Evolutionary conservation across 345 rosid species (phyloP), one percentile per base, ranked within the genome.

Genomic region (Draba incana): DNA sequence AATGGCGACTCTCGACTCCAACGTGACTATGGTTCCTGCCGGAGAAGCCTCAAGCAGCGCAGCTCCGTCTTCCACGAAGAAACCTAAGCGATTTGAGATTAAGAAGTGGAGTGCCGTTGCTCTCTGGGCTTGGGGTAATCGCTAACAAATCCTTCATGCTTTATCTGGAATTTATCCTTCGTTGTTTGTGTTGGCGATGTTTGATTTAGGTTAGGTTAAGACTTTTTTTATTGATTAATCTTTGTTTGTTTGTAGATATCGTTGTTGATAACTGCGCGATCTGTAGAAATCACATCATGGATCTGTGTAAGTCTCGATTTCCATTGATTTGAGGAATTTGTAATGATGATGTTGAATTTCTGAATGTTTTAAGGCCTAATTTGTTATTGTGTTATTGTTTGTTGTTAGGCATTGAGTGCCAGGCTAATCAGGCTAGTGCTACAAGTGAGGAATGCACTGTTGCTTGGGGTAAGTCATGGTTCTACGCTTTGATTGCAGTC

Each of bases 181-280:
- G 56, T 39, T 39, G 58, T 20, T 47, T 61, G 8, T 25, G 2
- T 39, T 35, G 10, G 20, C 25, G 1, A 37, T 4, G 3, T 37
- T 3, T 2, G 3, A 12, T 25, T 35, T 30, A 57, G n/a, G 20
- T 55, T 10, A 42, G 9, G 0, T 63, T 33, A 5, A 11, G 64
- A 69, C 39, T 35, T 15, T 65, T 63, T 15, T 6, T 28, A 33
- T 47, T 60, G 25, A 16, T 33, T 51, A 24, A 54, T 45, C 9
- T 23, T 76, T 62, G 45, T 30, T 68, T 31, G 27, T 37, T 81
- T 58, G 79, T 78, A 91, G 99, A 91, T 80, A 91, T 91, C 60
- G 99, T 87, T 15, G 96, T 94, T 3, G 99, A 91, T 71, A 88
- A 91, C 74, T 94, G 97, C 64, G 99, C 97, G n/a, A 91, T 94